phyloP scores from a whole-genome alignment of 1,139 yeast species.

The Saccharomycopsis phalli region DNA sequence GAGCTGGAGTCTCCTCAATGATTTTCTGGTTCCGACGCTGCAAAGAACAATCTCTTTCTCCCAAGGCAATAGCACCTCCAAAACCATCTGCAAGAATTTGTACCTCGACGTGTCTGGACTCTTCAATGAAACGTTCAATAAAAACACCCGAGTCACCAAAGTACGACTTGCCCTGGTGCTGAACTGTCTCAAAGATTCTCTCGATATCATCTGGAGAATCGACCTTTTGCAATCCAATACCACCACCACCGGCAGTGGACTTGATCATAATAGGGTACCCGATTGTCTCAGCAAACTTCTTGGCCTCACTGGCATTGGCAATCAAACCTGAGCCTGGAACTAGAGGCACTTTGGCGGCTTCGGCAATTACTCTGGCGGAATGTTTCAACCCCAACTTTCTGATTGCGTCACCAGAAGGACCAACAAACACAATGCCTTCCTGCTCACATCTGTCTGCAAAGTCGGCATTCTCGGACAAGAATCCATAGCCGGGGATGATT shows the following conservation, averaged over 20 bases:
- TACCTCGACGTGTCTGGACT: constrained; percentile 92
- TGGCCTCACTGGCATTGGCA: constrained; percentile 62
- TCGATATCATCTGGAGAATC: constrained; percentile 73
- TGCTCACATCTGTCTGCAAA: constrained; percentile 78
- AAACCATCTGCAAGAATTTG: constrained; percentile 94
- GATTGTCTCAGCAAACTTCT: constrained; percentile 61
- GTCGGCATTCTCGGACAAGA: constrained; percentile 91
- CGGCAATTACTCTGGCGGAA: constrained; percentile 91
- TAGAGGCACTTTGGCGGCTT: constrained; percentile 79
- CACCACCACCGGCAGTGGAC: constrained; percentile 99
- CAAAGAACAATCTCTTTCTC: constrained; percentile 95
- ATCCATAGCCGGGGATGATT: constrained; percentile 95
- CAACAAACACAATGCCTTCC: constrained; percentile 86
- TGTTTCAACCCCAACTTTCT: constrained; percentile 87
- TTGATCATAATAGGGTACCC: constrained; percentile 89
- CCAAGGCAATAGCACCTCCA: constrained; percentile 86
- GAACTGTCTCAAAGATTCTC: constrained; percentile 79
- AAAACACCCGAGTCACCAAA: constrained; percentile 95
- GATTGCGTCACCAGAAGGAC: constrained; percentile 91
- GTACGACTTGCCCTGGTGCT: constrained; percentile 86
- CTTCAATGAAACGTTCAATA: constrained; percentile 85
- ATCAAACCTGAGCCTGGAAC: constrained; percentile 93
- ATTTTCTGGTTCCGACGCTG: constrained; percentile 96
- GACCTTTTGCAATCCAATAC: constrained; percentile 92
- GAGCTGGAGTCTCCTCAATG: constrained; percentile 97